Base-by-base conservation (phyloP, 2,329 filamentous ascomycete genomes). In the Aplosporella prunicola region DNA sequence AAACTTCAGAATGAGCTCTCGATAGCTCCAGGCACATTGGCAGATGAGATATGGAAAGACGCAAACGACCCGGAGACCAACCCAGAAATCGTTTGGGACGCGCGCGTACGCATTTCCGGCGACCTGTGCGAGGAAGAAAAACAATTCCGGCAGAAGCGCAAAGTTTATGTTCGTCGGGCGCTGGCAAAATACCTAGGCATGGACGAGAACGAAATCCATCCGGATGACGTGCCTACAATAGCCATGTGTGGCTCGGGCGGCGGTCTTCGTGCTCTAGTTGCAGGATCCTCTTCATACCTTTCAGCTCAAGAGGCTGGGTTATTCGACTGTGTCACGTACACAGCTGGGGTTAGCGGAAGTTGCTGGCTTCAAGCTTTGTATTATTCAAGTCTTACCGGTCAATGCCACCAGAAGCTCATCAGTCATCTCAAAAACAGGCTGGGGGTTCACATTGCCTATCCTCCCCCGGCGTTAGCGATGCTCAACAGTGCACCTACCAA, bases 231-330 rank as follows among this genome's bases (percentile, higher is more conserved):
- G 5, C 91, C 91, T 1, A 78, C 80, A 3, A 95, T 98, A 55
- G 89, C 89, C 25, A 80, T 96, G 66, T 94, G 89, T 50, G 88
- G 88, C 7, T 96, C 89, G 2, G 91, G 91, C 8, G 91, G 91
- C 40, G 91, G 91, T 0, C 62, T 98, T 31, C 73, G 91, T 34
- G 91, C 91, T 1, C 72, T 98, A 24, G 85, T 96, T 13, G 88
- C 91, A 2, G 88, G 89, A 3, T 80, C 87, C 0, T 88, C 89
- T 0, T 95, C 88, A 0, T 80, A 93, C 43, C 68, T 91, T 8
- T 88, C 87, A 3, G 74, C 86, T 0, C 77, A 86, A 42, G 82
- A 95, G 55, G 82, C 83, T 40, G 91, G 91, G 0, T 67, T 98
- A 0, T 93, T 94, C 56, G 88, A 95, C 60, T 96, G 91, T 55